A percentile compares a stretch with the other conserved stretches of the same genome.
Evolutionary conservation across 2,329 filamentous ascomycete genomes (phyloP).

Genomic region (Neofusicoccum parvum): DNA sequence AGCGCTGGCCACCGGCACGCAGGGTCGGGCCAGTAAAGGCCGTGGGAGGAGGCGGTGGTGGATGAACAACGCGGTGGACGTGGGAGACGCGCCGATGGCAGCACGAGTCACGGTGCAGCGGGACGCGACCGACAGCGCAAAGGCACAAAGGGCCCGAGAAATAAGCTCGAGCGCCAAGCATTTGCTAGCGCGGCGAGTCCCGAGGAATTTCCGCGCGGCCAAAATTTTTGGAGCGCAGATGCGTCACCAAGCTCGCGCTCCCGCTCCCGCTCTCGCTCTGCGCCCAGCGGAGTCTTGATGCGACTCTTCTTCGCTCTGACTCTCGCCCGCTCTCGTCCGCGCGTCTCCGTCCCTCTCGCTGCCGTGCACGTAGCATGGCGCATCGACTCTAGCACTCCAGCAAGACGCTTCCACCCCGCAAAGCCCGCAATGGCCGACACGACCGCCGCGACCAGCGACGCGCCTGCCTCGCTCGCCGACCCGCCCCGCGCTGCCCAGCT

Average conservation of each 20-base stretch:
- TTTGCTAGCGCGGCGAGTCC: neutral
- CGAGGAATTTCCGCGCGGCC: slow-evolving; percentile 5
- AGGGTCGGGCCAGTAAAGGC: neutral
- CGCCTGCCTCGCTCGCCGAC: slow-evolving; percentile 29
- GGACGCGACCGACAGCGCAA: neutral
- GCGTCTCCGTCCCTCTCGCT: neutral
- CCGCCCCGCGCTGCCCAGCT: slow-evolving; percentile 34
- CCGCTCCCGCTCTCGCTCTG: neutral
- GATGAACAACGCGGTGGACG: neutral
- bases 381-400: neutral
- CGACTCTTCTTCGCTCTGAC: neutral
- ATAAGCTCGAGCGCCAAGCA: neutral
- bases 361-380: neutral
- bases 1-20: neutral
- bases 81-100: neutral
- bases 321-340: neutral
- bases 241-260: neutral
- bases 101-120: neutral
- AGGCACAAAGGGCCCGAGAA: neutral
- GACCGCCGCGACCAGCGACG: neutral
- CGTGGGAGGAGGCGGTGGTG: neutral
- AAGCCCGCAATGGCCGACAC: slow-evolving; percentile 1
- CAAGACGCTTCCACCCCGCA: neutral
- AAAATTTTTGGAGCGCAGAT: neutral
- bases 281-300: neutral